Evolutionary conservation across 23 red algal species (phyloP).

Genomic region (Gracilaria caudata): DNA sequence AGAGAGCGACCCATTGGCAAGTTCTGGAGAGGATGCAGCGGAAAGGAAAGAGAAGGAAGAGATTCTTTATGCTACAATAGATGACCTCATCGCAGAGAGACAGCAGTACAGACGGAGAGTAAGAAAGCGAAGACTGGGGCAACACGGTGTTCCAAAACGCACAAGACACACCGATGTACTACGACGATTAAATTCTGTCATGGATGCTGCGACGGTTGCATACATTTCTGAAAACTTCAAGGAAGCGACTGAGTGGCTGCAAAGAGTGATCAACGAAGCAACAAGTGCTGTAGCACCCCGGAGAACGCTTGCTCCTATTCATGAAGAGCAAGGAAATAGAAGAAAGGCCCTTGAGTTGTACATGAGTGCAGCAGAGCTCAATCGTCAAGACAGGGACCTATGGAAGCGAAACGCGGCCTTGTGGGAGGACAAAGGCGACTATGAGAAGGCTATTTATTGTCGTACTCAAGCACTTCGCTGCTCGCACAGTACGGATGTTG

Average conservation of each 20-base stretch:
- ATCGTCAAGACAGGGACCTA: slow-evolving; percentile 62
- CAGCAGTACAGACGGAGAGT: slow-evolving; percentile 10
- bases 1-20: slow-evolving; percentile 68
- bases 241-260: slow-evolving; percentile 57
- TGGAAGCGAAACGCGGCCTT: slow-evolving; percentile 83
- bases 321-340: slow-evolving; percentile 62
- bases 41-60: slow-evolving; percentile 35
- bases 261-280: slow-evolving; percentile 71
- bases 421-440: slow-evolving; percentile 64
- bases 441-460: slow-evolving; percentile 81
- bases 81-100: slow-evolving; percentile 62
- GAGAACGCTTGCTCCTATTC: slow-evolving; percentile 81
- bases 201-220: slow-evolving; percentile 79
- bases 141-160: slow-evolving; percentile 14
- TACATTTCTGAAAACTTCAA: slow-evolving; percentile 68
- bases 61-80: slow-evolving; percentile 64
- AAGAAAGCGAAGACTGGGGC: slow-evolving; percentile 10
- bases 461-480: slow-evolving; percentile 69
- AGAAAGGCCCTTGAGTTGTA: slow-evolving; percentile 73
- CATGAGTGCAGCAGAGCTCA: slow-evolving; percentile 88
- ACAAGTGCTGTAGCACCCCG: slow-evolving; percentile 84
- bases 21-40: slow-evolving; percentile 12
- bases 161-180: slow-evolving; percentile 62
- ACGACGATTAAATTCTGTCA: slow-evolving; percentile 62
- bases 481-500: slow-evolving; percentile 44